Conservation (phyloP, 2,329 filamentous ascomycete genomes). For the Cladosporium sp. region DNA sequence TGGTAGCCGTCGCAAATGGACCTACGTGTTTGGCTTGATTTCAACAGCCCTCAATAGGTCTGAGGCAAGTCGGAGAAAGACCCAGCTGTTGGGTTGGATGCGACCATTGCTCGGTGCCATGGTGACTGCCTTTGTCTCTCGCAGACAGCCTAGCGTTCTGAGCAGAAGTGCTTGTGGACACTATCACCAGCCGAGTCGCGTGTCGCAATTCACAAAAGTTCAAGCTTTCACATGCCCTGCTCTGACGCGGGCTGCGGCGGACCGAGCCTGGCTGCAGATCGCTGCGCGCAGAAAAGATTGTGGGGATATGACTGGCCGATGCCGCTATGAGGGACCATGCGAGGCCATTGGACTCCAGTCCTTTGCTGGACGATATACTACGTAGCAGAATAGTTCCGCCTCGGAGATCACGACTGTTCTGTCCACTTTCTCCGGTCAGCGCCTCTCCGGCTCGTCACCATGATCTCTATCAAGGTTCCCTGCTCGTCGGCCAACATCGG, state of each 20-base stretch:
- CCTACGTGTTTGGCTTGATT: constrained; percentile 59
- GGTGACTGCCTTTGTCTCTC: neutral
- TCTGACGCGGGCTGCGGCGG: neutral
- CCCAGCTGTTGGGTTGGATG: constrained; percentile 15
- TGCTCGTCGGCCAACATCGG: constrained; percentile 97
- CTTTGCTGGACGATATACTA: neutral
- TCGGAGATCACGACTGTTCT: constrained; percentile 10
- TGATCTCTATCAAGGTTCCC: constrained; percentile 50
- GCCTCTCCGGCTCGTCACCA: constrained; percentile 4
- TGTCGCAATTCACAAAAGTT: too few relatives aligned
- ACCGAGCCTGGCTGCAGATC: neutral
- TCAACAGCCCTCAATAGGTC: constrained; percentile 53
- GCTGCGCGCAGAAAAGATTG: neutral
- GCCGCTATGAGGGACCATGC: neutral
- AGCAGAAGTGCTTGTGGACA: too few relatives aligned
- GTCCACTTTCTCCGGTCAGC: constrained; percentile 1
- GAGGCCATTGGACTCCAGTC: constrained; percentile 2
- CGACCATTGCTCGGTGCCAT: constrained; percentile 8
- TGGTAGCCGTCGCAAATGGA: constrained; percentile 21
- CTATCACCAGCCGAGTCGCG: too few relatives aligned
- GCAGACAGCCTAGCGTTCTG: too few relatives aligned
- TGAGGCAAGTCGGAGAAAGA: constrained; percentile 53
- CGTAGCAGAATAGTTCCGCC: neutral
- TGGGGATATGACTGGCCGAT: constrained; percentile 9
- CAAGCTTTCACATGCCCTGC: neutral